phyloP scores from a whole-genome alignment of 1,284 basidiomycete genomes.

The Apiotrichum porosum region DNA sequence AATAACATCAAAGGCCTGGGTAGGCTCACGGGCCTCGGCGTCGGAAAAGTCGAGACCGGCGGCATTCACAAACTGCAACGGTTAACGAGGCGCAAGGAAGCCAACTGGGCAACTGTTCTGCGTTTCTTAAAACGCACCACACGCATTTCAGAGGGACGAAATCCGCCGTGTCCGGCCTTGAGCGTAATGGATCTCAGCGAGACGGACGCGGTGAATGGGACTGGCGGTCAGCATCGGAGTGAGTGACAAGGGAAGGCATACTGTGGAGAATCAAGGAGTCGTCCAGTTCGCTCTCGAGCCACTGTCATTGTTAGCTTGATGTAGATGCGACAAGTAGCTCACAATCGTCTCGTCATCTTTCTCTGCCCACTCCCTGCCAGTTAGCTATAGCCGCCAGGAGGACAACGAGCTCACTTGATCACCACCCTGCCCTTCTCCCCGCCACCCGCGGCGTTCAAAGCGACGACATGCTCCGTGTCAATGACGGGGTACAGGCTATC shows the following conservation, averaged over 20 bases:
- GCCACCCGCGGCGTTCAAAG: constrained; percentile 44
- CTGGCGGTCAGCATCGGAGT: constrained; percentile 29
- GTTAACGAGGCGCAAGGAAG: too few species aligned
- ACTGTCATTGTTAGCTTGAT: constrained; percentile 11
- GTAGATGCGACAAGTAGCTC: constrained; percentile 3
- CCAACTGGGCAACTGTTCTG: too few species aligned
- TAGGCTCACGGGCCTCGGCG: constrained; percentile 30
- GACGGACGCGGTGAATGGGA: constrained; percentile 46
- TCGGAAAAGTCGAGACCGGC: constrained; percentile 47
- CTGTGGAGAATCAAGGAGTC: constrained; percentile 46
- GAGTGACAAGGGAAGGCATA: constrained; percentile 23
- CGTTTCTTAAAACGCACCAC: constrained; percentile 37
- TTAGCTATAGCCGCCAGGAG: background rate
- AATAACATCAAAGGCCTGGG: constrained; percentile 39
- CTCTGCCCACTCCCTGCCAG: constrained; percentile 35
- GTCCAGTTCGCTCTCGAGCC: constrained; percentile 45
- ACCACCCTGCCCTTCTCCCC: constrained; percentile 40
- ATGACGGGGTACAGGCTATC: constrained; percentile 41
- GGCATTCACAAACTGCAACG: constrained; percentile 38
- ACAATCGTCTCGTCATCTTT: constrained; percentile 43
- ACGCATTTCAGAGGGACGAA: constrained; percentile 35
- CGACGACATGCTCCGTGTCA: constrained; percentile 44
- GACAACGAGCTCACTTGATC: constrained; percentile 40
- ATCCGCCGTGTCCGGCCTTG: constrained; percentile 42
- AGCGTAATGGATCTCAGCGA: constrained; percentile 46